Conservation (phyloP, 140 eudicot species). For the Stevia rebaudiana region DNA sequence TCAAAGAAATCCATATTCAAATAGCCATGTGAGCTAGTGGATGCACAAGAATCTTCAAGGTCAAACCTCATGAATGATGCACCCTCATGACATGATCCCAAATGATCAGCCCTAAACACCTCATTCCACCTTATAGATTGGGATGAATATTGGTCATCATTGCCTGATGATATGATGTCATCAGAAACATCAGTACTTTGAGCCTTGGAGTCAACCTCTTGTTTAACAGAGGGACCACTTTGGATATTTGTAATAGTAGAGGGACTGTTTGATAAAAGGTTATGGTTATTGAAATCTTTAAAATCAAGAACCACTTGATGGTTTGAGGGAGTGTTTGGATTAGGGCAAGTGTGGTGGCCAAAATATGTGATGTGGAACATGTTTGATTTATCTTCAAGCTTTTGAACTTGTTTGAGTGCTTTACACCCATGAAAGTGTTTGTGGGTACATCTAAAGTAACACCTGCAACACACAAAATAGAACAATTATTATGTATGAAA, state of each 20-base stretch:
- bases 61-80: slow-evolving; percentile 15
- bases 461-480: slow-evolving; percentile 32
- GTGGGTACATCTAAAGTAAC: slow-evolving; percentile 82
- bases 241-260: slow-evolving; percentile 27
- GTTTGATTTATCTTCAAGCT: slow-evolving; percentile 29
- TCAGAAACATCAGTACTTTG: slow-evolving; percentile 22
- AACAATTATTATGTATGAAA: neutral
- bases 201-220: slow-evolving; percentile 23
- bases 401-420: slow-evolving; percentile 74
- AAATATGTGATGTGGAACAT: slow-evolving; percentile 57
- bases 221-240: slow-evolving; percentile 18
- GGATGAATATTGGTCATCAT: slow-evolving; percentile 4
- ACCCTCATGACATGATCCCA: slow-evolving; percentile 2
- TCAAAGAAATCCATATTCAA: slow-evolving; percentile 15
- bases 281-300: slow-evolving; percentile 16
- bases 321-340: slow-evolving; percentile 2
- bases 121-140: slow-evolving; percentile 5
- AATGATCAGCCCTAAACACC: neutral
- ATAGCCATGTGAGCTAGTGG: slow-evolving; percentile 22
- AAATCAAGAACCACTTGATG: slow-evolving; percentile 20
- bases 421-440: slow-evolving; percentile 52
- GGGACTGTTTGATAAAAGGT: slow-evolving; percentile 16
- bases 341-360: slow-evolving; percentile 58
- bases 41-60: slow-evolving; percentile 27
- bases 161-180: slow-evolving; percentile 20